Percentiles rank a stretch among this genome's conserved stretches.
phyloP scores from a whole-genome alignment of 2,329 filamentous ascomycete genomes.

The Diaporthe aspalathi region DNA sequence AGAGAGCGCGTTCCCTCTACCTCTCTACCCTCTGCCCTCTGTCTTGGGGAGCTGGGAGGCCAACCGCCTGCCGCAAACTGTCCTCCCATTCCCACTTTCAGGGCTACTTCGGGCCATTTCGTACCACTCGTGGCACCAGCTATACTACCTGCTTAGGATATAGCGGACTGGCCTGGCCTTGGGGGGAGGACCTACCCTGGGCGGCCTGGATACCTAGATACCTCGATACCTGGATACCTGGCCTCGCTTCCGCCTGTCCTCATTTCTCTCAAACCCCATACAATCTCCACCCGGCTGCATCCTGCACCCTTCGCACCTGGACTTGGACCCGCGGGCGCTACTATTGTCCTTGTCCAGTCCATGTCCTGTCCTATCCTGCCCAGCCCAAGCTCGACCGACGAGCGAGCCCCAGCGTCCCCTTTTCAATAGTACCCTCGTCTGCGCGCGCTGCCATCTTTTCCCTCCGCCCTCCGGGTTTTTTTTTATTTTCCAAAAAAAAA shows the following conservation, averaged over 20 bases:
- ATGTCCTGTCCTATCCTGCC: slow-evolving; percentile 4
- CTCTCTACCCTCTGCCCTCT: no score
- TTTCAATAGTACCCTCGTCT: slow-evolving; percentile 41
- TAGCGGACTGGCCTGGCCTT: background rate
- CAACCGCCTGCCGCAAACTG: background rate
- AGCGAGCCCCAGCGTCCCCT: slow-evolving; percentile 40
- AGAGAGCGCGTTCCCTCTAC: no score
- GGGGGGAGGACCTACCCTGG: background rate
- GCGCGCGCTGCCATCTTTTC: slow-evolving; percentile 35
- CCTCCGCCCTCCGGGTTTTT: slow-evolving; percentile 26
- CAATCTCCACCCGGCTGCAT: slow-evolving; percentile 43
- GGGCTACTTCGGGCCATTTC: slow-evolving; percentile 19
- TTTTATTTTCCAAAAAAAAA: no score
- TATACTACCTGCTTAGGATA: background rate
- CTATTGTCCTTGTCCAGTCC: background rate
- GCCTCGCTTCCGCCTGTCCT: slow-evolving; percentile 43
- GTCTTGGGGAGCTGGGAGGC: background rate
- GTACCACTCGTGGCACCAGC: slow-evolving; percentile 17
- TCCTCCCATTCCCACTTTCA: slow-evolving; percentile 15
- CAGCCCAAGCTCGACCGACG: no score
- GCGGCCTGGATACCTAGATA: slow-evolving; percentile 3
- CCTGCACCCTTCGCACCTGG: slow-evolving; percentile 37
- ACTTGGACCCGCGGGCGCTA: slow-evolving; percentile 29
- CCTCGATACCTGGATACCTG: slow-evolving; percentile 36
- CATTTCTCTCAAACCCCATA: slow-evolving; percentile 42